phyloP scores from a whole-genome alignment of 306 rosid species.

The Cicer judaicum region DNA sequence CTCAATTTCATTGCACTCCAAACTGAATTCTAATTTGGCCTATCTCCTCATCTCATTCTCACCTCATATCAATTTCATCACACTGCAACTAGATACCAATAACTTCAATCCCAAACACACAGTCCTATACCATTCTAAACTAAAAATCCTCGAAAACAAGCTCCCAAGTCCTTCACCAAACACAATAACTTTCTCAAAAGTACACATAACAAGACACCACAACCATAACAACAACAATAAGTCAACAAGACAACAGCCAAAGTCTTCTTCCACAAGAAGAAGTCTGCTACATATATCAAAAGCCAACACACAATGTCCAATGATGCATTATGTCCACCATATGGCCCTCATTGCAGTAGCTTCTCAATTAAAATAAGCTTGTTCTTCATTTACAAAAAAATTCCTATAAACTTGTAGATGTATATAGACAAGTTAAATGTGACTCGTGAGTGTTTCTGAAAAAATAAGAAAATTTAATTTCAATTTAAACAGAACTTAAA shows the following conservation, averaged over 20 bases:
- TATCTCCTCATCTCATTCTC: not conserved
- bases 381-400: not conserved
- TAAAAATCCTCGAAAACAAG: not conserved
- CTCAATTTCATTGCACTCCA: slow-evolving; percentile 13
- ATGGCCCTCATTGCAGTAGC: not conserved
- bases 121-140: slow-evolving; percentile 10
- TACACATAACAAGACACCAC: slow-evolving; percentile 6
- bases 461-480: not conserved
- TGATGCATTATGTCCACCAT: not conserved
- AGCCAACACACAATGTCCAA: not conserved
- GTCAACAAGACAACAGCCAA: not conserved
- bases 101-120: not conserved
- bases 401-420: not conserved
- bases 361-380: not conserved
- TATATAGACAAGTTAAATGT: not conserved
- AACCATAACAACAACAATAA: not conserved
- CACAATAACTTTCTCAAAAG: not conserved
- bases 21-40: slow-evolving; percentile 10
- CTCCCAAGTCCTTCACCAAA: not conserved
- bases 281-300: not conserved
- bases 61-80: slow-evolving; percentile 9
- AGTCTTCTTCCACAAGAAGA: not conserved
- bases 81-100: not conserved
- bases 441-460: not conserved
- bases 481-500: not conserved